These are phyloP conservation scores for Sugiyamaella boreocaroliniensis DNA, from an alignment of 805 yeast genomes.

Conservation along the genomic window DNA sequence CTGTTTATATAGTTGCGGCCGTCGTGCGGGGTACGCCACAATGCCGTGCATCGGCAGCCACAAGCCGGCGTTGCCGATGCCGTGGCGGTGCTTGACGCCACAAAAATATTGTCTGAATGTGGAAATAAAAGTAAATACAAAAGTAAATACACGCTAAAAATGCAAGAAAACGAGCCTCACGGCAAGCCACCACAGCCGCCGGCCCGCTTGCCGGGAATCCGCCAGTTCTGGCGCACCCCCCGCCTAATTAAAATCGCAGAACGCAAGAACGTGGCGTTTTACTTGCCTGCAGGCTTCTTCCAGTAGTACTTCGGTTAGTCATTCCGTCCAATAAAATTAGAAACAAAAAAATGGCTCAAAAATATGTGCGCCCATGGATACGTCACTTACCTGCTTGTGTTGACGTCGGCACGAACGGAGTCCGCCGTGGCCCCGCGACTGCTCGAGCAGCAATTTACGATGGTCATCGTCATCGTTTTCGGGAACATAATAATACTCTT, in stretches of 20 bases:
- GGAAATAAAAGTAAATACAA: background rate
- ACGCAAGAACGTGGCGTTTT: background rate
- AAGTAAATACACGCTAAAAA: background rate
- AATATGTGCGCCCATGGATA: background rate
- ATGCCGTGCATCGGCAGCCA: no score
- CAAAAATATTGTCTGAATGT: background rate
- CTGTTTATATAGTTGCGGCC: background rate
- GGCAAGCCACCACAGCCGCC: background rate
- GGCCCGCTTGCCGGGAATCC: no score
- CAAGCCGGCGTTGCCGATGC: background rate
- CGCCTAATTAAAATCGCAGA: background rate
- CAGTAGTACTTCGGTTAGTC: slow-evolving; percentile 18
- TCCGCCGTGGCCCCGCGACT: slow-evolving; percentile 73
- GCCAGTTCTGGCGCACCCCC: no score
- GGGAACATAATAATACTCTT: slow-evolving; percentile 84
- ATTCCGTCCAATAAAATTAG: background rate
- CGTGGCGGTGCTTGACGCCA: background rate
- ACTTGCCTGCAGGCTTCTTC: slow-evolving; percentile 20
- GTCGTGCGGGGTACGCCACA: background rate
- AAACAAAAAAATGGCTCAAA: slow-evolving; percentile 4
- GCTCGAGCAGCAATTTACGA: slow-evolving; percentile 63
- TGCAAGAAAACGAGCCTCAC: background rate
- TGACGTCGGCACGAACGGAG: slow-evolving; percentile 86
- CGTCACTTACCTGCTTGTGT: slow-evolving; percentile 57
- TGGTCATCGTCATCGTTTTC: slow-evolving; percentile 71